Evolutionary conservation across 2,329 filamentous ascomycete species (phyloP).

Genomic region (Calcarisporium arbuscula): DNA sequence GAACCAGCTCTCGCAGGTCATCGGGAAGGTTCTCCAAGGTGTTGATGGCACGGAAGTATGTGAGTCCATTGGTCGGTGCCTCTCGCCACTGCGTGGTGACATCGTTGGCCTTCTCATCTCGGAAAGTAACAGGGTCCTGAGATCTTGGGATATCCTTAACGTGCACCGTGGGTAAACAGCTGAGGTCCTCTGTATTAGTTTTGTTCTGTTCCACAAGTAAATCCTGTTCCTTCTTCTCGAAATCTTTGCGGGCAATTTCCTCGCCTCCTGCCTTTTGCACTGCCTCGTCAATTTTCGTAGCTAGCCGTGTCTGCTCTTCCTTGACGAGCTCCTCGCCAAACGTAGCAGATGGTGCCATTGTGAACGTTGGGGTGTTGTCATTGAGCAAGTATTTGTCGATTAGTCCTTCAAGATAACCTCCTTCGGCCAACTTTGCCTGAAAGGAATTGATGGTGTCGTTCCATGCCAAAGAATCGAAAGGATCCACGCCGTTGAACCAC

Average conservation of each 20-base stretch:
- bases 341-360: constrained; percentile 77
- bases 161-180: constrained; percentile 80
- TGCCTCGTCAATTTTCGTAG: constrained; percentile 65
- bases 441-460: constrained; percentile 83
- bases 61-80: constrained; percentile 89
- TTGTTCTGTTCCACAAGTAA: constrained; percentile 78
- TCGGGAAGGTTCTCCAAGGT: constrained; percentile 72
- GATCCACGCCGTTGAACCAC: constrained; percentile 95
- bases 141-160: constrained; percentile 82
- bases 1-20: constrained; percentile 76
- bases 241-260: constrained; percentile 61
- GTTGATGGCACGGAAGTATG: constrained; percentile 90
- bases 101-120: constrained; percentile 59
- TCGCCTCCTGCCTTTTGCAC: constrained; percentile 63
- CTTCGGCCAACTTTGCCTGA: constrained; percentile 66
- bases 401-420: constrained; percentile 74
- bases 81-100: constrained; percentile 83
- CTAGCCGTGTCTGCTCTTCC: constrained; percentile 72
- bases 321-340: constrained; percentile 68
- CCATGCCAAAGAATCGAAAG: constrained; percentile 86
- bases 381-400: constrained; percentile 88
- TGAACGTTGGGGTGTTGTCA: constrained; percentile 82
- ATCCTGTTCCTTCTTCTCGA: constrained; percentile 73
- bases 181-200: constrained; percentile 76
- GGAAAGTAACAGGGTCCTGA: constrained; percentile 54